These are phyloP conservation scores for Jatropha multifida DNA, from an alignment of 441 rosid genomes.

Conservation along the genomic window DNA sequence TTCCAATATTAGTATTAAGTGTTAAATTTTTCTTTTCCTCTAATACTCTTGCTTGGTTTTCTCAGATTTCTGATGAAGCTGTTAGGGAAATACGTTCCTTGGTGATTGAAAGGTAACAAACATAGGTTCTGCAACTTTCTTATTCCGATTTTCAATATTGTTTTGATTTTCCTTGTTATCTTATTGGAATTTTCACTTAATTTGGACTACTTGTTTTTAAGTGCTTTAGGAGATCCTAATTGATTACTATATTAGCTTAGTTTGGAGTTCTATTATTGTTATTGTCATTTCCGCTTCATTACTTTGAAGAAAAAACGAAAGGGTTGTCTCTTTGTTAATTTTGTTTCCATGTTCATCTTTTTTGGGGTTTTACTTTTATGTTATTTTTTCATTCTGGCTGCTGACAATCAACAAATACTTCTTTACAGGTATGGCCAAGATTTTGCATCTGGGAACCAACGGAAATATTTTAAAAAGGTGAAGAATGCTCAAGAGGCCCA, in stretches of 20 bases:
- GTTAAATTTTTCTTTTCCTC: not conserved
- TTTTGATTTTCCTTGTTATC: not conserved
- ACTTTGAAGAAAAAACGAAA: not conserved
- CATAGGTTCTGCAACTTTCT: slow-evolving; percentile 20
- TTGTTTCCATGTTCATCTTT: not conserved
- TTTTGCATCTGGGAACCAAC: slow-evolving; percentile 57
- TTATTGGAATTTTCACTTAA: not conserved
- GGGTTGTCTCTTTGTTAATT: not conserved
- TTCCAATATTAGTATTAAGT: not conserved
- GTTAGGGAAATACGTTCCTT: slow-evolving; percentile 66
- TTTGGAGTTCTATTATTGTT: not conserved
- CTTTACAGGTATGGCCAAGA: slow-evolving; percentile 69
- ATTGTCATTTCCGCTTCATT: not conserved
- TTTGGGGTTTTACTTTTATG: not conserved
- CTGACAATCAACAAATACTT: slow-evolving; percentile 15
- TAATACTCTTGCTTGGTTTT: slow-evolving; percentile 12
- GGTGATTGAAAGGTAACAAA: slow-evolving; percentile 67
- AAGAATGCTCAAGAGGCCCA: slow-evolving; percentile 99
- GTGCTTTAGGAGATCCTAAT: not conserved
- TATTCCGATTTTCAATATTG: slow-evolving; percentile 19
- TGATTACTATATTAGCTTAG: not conserved
- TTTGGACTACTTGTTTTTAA: not conserved
- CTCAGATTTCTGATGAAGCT: slow-evolving; percentile 90
- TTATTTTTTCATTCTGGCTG: slow-evolving; percentile 1
- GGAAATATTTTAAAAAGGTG: slow-evolving; percentile 88